Evolutionary conservation across 805 yeast genomes (phyloP), one percentile per base, ranked within the genome.

Genomic region (Nakazawaea wyomingensis): DNA sequence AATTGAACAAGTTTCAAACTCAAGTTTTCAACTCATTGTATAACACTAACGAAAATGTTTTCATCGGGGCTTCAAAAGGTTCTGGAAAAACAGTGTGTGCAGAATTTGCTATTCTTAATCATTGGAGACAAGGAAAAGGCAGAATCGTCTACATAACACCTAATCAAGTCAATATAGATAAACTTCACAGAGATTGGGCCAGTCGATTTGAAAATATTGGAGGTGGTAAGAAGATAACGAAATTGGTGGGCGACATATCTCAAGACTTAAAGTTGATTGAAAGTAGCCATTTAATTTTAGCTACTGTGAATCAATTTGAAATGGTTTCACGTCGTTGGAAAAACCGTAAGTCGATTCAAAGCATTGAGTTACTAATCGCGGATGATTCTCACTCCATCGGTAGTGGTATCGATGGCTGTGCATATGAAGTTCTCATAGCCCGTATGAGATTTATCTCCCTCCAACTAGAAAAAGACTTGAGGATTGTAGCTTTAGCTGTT

Each of bases 241-340:
- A 76, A 49, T 61, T 90, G 10, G 13, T 14, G 2, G 82, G 80
- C 1, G 87, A 83, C 29, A 44, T 74, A 3, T 48, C 71, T 1
- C 52, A 61, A 1, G 93, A 89, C 54, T 54, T 82, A 45, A 66
- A 69, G 39, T 51, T 78, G 3, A 52, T 89, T 5, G 78, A 79
- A 1, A 64, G 66, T 24, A 74, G 78, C 44, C 91, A 89, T 56
- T 59, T 91, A 41, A 62, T 87, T 14, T 60, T 91, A 11, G 78
- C 87, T 4, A 88, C 97, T 0, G 96, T 96, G 0, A 69, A 65
- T 18, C 91, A 86, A 48, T 85, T 88, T 67, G 90, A 86, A 48
- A 50, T 66, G 4, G 53, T 89, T 1, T 76, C 95, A 0, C 74
- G 91, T 48, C 70, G 89, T 37, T 90, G 98, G 98, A 81, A 81